Conservation (phyloP, 805 yeast genomes). For the Cyberlindnera mississippiensis region DNA sequence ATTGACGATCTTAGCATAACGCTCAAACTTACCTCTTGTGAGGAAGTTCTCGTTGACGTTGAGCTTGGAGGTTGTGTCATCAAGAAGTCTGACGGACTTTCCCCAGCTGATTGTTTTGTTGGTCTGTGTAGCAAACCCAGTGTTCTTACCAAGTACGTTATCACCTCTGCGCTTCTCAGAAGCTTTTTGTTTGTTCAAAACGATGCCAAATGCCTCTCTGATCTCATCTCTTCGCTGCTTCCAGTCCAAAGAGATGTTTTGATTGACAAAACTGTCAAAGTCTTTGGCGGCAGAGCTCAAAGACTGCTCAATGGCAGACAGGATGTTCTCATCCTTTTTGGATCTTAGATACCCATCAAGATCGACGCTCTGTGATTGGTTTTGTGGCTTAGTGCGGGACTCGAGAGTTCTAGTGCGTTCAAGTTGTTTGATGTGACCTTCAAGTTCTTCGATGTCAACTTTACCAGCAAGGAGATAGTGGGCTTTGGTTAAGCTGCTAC, state of each 20-base stretch:
- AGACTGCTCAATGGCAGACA: conserved; percentile 79
- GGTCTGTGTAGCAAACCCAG: conserved; percentile 1
- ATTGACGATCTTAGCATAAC: conserved; percentile 67
- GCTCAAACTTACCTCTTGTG: conserved; percentile 57
- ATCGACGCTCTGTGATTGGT: conserved; percentile 31
- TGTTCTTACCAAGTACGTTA: conserved; percentile 9
- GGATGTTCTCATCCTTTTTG: conserved; percentile 77
- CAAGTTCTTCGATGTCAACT: conserved; percentile 84
- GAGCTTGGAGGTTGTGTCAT: conserved; percentile 32
- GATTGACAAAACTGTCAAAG: conserved; percentile 72
- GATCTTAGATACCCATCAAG: conserved; percentile 60
- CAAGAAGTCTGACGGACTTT: conserved; percentile 27
- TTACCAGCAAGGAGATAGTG: conserved; percentile 89
- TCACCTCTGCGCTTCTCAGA: conserved; percentile 13
- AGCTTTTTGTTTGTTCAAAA: conserved; percentile 31
- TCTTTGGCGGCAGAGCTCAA: conserved; percentile 71
- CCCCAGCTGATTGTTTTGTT: conserved; percentile 28
- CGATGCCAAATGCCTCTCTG: conserved; percentile 64
- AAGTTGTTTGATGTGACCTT: conserved; percentile 45
- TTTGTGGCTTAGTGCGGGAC: conserved; percentile 23
- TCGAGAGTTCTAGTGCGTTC: conserved; percentile 31
- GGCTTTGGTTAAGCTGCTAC: conserved; percentile 54
- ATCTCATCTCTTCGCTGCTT: conserved; percentile 69
- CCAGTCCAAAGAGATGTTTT: conserved; percentile 82
- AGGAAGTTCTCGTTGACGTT: conserved; percentile 41